Evolutionary conservation across 2,329 filamentous ascomycete genomes (phyloP).

Genomic region (Epichloe sibirici): DNA sequence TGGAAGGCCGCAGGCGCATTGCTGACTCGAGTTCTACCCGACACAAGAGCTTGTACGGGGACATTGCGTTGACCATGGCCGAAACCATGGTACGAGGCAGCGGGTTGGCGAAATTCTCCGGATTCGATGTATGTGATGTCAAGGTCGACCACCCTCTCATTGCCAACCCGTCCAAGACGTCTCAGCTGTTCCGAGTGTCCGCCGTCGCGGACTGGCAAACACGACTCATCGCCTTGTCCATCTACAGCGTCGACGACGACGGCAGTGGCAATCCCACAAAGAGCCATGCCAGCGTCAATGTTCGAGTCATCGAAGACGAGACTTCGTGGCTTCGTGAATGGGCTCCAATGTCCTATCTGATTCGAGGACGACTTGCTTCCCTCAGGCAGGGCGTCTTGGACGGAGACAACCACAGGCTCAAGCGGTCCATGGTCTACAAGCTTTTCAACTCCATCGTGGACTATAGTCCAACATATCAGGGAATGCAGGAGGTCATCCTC

Average conservation of each 20-base stretch:
- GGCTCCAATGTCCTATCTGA: too few relatives aligned
- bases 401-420: not conserved
- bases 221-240: constrained; percentile 29
- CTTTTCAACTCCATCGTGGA: constrained; percentile 43
- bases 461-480: constrained; percentile 40
- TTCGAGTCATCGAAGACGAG: too few relatives aligned
- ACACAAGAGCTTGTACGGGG: too few relatives aligned
- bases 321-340: too few relatives aligned
- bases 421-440: constrained; percentile 44
- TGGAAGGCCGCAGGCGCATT: too few relatives aligned
- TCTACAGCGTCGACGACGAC: constrained; percentile 4
- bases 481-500: constrained; percentile 44
- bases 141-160: constrained; percentile 45
- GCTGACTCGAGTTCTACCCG: too few relatives aligned
- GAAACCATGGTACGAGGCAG: too few relatives aligned
- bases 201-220: constrained; percentile 30
- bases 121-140: constrained; percentile 31
- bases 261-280: constrained; percentile 23
- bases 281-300: too few relatives aligned
- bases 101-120: too few relatives aligned
- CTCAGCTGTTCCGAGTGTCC: constrained; percentile 20
- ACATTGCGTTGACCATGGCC: too few relatives aligned
- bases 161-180: constrained; percentile 14
- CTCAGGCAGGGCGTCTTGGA: constrained; percentile 30
- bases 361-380: too few relatives aligned